Conservation (phyloP, 306 rosid genomes). For the Luffa acutangula region DNA sequence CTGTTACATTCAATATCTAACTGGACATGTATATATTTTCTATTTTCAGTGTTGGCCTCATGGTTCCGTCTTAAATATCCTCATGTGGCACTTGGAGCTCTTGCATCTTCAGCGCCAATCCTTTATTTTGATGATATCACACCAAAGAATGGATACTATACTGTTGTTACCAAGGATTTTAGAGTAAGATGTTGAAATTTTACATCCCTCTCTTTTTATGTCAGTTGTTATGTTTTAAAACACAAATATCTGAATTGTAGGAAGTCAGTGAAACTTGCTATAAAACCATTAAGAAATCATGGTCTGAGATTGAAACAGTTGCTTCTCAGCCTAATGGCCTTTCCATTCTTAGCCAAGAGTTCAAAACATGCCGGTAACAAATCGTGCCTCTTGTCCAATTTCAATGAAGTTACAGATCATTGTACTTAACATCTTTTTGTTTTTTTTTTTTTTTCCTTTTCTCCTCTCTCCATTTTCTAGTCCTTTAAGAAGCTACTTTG, state of each 20-base stretch:
- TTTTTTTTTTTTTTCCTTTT: neutral
- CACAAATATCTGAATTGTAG: constrained; percentile 20
- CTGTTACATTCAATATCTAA: neutral
- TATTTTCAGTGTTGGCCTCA: constrained; percentile 61
- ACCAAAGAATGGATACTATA: constrained; percentile 37
- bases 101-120: constrained; percentile 80
- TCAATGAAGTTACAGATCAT: neutral
- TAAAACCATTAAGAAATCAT: constrained; percentile 36
- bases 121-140: constrained; percentile 52
- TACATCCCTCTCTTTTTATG: neutral
- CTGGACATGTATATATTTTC: neutral
- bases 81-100: constrained; percentile 58
- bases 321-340: constrained; percentile 39
- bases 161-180: constrained; percentile 48
- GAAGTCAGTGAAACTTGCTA: constrained; percentile 58
- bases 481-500: constrained; percentile 21
- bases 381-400: neutral
- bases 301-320: constrained; percentile 50
- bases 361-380: constrained; percentile 35
- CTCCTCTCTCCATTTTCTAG: constrained; percentile 14
- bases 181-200: constrained; percentile 25
- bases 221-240: neutral
- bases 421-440: neutral
- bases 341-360: constrained; percentile 37
- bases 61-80: constrained; percentile 91